Conservation (phyloP, 2,329 filamentous ascomycete species). For the Fusarium agapanthi region DNA sequence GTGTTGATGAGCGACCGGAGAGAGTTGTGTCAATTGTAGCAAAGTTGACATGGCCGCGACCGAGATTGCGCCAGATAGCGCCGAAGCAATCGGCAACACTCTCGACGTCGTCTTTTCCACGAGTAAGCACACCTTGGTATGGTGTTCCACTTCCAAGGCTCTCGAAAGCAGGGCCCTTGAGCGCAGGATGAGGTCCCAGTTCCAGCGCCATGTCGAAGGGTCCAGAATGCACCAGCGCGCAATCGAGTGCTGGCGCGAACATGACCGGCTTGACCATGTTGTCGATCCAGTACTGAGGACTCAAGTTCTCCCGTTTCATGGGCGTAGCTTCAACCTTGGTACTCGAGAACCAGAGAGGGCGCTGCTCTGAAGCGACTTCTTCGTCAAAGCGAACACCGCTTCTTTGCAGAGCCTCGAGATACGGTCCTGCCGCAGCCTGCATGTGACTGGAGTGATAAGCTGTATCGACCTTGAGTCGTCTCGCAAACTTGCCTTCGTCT, state of each 20-base stretch:
- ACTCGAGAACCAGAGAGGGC: neutral
- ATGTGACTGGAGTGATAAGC: constrained; percentile 11
- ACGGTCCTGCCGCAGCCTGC: neutral
- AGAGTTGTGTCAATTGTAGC: neutral
- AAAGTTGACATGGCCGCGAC: neutral
- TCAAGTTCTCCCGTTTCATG: neutral
- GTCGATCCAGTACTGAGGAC: neutral
- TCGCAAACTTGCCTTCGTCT: neutral
- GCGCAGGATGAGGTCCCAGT: constrained; percentile 2
- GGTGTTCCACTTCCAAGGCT: neutral
- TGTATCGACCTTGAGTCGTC: constrained; percentile 3
- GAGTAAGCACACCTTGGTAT: neutral
- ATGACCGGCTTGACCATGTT: neutral
- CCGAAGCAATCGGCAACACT: neutral
- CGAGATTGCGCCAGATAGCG: neutral
- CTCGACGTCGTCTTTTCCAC: neutral
- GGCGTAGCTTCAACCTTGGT: neutral
- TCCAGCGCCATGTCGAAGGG: neutral
- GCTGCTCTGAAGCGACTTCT: neutral
- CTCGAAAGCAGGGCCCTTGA: neutral
- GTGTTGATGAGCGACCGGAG: neutral
- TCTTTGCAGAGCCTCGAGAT: neutral
- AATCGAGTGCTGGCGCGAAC: neutral
- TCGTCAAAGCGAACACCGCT: neutral
- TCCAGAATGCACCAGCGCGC: neutral